phyloP scores from a whole-genome alignment of 164 flowering plant species.

The Buxus sempervirens region DNA sequence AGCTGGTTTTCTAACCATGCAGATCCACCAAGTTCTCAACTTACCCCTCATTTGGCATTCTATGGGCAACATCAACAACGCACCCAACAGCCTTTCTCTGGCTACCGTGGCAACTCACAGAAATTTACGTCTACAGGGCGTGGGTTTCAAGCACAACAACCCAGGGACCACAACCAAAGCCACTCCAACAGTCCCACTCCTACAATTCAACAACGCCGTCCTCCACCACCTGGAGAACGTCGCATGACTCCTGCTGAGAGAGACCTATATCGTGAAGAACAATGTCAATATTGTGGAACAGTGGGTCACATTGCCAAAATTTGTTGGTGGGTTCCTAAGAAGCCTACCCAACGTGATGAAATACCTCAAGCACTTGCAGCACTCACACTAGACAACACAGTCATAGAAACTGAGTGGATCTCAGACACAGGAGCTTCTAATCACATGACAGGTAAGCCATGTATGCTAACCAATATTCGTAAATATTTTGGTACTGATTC shows the following conservation, averaged over 20 bases:
- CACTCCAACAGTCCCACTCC: too few relatives aligned
- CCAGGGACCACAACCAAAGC: too few relatives aligned
- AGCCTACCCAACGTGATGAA: neutral
- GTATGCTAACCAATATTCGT: constrained; percentile 1
- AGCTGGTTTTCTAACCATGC: constrained; percentile 2
- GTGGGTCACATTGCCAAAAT: too few relatives aligned
- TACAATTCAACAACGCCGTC: neutral
- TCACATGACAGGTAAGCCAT: constrained; percentile 6
- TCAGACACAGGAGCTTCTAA: too few relatives aligned
- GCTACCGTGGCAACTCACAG: neutral
- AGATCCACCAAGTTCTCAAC: neutral
- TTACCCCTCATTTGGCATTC: constrained; percentile 2
- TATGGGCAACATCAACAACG: constrained; percentile 8
- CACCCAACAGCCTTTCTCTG: neutral
- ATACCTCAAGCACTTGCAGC: constrained; percentile 14
- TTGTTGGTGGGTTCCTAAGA: too few relatives aligned
- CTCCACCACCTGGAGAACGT: constrained; percentile 7
- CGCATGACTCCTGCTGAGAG: constrained; percentile 1
- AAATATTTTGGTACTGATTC: neutral
- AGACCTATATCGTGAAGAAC: neutral
- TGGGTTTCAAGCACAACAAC: neutral
- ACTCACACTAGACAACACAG: constrained; percentile 5
- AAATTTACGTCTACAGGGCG: neutral
- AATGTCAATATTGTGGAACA: constrained; percentile 10
- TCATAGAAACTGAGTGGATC: neutral